Percentiles rank a stretch among this genome's conserved stretches.
phyloP scores from a whole-genome alignment of 225 moss, liverwort and hornwort species.

The Pleurozium schreberi region DNA sequence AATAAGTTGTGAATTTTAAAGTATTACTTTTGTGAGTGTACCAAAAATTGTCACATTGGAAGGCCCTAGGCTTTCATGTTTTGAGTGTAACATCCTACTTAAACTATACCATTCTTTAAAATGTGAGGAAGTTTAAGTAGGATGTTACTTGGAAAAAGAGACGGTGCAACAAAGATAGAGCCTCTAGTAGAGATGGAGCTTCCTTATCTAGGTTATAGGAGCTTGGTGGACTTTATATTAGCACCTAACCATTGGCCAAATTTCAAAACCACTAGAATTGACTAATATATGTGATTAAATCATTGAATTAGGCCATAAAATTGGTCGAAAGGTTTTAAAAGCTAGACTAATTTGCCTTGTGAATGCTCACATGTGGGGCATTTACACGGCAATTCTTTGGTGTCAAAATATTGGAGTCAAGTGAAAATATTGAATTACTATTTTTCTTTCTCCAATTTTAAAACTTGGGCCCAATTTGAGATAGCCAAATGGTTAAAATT shows the following conservation, averaged over 20 bases:
- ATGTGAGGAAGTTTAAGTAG: neutral
- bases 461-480: neutral
- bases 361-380: neutral
- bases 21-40: neutral
- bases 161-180: neutral
- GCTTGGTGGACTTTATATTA: neutral
- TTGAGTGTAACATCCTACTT: neutral
- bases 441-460: neutral
- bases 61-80: accelerated
- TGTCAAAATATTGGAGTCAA: accelerated
- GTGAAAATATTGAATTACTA: neutral
- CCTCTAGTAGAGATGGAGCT: neutral
- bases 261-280: neutral
- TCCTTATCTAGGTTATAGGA: neutral
- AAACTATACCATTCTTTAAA: too few relatives aligned
- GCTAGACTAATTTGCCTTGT: neutral
- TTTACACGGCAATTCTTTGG: accelerated
- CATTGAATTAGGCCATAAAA: neutral
- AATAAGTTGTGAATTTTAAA: neutral
- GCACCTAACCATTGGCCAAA: neutral
- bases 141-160: neutral
- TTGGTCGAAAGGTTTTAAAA: neutral
- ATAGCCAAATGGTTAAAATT: neutral
- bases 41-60: neutral
- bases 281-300: neutral